Base-by-base conservation (phyloP, 2,329 filamentous ascomycete genomes). In the Epichloe sibirici region DNA sequence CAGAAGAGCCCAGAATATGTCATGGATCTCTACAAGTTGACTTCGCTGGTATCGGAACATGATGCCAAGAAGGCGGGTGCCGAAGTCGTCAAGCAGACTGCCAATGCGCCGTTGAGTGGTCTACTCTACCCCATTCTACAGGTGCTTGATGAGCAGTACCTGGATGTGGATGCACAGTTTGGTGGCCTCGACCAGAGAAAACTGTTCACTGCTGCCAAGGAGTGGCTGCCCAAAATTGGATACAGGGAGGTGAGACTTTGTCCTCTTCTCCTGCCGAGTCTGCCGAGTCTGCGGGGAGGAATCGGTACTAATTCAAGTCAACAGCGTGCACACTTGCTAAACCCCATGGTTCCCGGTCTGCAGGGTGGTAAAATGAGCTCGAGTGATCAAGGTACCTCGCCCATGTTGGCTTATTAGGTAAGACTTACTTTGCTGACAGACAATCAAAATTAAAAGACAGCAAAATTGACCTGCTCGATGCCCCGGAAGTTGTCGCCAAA, bases 401-500 rank as follows among this genome's bases (percentile, higher is more conserved):
- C 12, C 15, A 34, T 8, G n/a, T 34, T 12, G 28, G 25, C 4
- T 25, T 2, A 3, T 25, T 2, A 3, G 15, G 17, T 15, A 8
- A 52, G 9, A 7, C 2, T 8, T 15, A 13, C 1, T 39, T 4
- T 4, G 25, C 31, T 5, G 3, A 42, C 42, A 43, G 46, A 12
- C 11, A 25, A 23, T 31, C 28, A 23, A 23, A 37, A 17, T 11
- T 15, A 69, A 70, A 72, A 61, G 85, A 90, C 68, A 88, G 82
- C 64, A 96, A 96, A 72, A 94, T 97, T 58, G 93, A 97, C 64
- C 76, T 97, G n/a, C 79, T 97, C 17, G 93, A 97, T 63, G 59
- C 78, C 0, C 73, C 86, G 0, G 88, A 94, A 0, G 70, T 73
- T 2, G 85, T 97, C 13, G 74, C 77, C 59, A 89, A 86, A 74